These are phyloP conservation scores for Eucalyptus caleyi DNA, from an alignment of 345 rosid genomes.

Conservation along the genomic window DNA sequence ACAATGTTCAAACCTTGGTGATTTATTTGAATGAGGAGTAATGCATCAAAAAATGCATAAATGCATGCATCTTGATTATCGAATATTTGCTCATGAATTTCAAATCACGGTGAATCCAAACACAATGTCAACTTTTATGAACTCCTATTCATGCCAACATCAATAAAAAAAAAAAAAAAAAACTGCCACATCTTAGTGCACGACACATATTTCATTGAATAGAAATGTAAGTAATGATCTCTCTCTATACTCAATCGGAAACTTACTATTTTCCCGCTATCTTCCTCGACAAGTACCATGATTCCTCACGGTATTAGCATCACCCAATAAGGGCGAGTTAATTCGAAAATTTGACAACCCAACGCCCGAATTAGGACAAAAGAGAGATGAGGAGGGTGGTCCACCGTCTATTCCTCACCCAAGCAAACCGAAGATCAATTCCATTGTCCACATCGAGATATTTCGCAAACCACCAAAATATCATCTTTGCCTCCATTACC, in stretches of 20 bases:
- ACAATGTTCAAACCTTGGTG: neutral
- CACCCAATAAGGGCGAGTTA: neutral
- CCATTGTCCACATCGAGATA: neutral
- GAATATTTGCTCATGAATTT: neutral
- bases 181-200: neutral
- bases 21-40: neutral
- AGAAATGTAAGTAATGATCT: neutral
- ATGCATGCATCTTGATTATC: neutral
- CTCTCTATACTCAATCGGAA: neutral
- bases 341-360: neutral
- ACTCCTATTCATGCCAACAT: neutral
- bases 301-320: neutral
- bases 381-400: neutral
- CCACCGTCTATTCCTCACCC: neutral
- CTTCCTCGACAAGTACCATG: neutral
- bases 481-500: neutral
- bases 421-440: neutral
- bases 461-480: neutral
- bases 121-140: neutral
- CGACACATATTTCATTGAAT: neutral
- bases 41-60: neutral
- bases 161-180: neutral
- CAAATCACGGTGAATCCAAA: neutral
- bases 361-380: neutral
- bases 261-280: neutral